Evolutionary conservation across 2,329 filamentous ascomycete species (phyloP), one percentile per base, ranked within the genome.

Genomic region (Fusarium nodosum): DNA sequence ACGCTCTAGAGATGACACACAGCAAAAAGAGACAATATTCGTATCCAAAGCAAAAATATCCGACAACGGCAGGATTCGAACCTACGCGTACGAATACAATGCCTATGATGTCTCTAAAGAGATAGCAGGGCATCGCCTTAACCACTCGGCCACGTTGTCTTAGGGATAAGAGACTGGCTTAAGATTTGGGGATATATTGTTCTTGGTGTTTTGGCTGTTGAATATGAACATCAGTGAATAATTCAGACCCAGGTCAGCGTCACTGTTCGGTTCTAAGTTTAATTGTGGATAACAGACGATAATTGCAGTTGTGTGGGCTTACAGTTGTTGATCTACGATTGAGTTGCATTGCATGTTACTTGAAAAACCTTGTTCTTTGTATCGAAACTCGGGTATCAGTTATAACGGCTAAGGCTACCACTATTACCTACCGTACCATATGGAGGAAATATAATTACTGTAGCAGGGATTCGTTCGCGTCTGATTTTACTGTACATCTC

Each of bases 101-200:
- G 62, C 62, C 62, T 65, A 48, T 60, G 62, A 47, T 65, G 15
- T 60, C 60, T n/a, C 52, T 8, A 10, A 22, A 41, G 45, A 60
- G 60, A 65, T 65, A 65, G 62, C 62, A 65, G 62, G 62, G 62
- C 62, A 65, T 65, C 62, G 62, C 62, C 62, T 65, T 65, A 65
- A 65, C 62, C 62, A 65, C 62, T 65, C 62, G 60, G 62, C 62
- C 62, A 65, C 52, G 52, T 55, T 55, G 52, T 55, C 52, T 55
- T 22, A 11, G 5, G 24, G 48, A 51, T 51, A 11, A 3, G 7
- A 39, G 10, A 38, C 8, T 13, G 1, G 9, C 0, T 6, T 4
- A 0, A 7, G 26, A 28, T 28, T 1, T 20, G 9, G 5, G 15
- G n/a, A 2, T 20, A 51, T 2, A 24, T 51, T 6, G 18, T 10